Base-by-base conservation (phyloP, 129 eudicot genomes). In the Tagetes erecta region DNA sequence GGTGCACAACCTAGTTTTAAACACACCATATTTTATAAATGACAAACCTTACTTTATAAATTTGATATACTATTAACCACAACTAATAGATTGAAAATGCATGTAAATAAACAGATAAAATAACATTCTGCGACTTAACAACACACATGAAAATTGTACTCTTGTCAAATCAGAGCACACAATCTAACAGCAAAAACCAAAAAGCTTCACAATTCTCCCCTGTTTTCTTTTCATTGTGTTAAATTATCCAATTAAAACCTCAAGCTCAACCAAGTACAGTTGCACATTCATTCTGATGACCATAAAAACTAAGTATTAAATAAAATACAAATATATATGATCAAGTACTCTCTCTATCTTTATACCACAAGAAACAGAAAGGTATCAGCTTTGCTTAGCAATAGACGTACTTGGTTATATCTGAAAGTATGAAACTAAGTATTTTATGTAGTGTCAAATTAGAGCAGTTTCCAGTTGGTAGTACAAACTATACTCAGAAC, bases 1-100 rank as follows among this genome's bases (percentile, higher is more conserved):
- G 67, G 86, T 80, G 82, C 96, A 87, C 3, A 90, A 91, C 87
- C 97, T 95, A 66, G n/a, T 67, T 55, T 34, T 71, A 49, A 57
- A 56, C 6, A 30, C 45, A 41, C 8, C 39, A 36, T 37, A 31
- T 44, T 64, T 31, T 38, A 4, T 12, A 27, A 38, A 10, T 44
- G 10, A 50, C 3, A n/a, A 74, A n/a, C 11, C 3, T 47, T 64
- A 50, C 52, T 75, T 20, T 42, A 39, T 27, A 36, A 27, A 75
- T 51, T 42, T 34, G 55, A 64, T 37, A 44, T 4, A 9, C 2
- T 4, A 9, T 2, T 27, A 45, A 45, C 69, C 39, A 39, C 5
- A 5, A 8, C n/a, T 14, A 6, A 13, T 44, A 70, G 27, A 38
- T 20, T 39, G 37, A 70, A 50, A 70, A 31, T 30, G 42, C 70